Percentiles rank a stretch among this genome's conserved stretches.
These are phyloP conservation scores for Sarocladium brachiariae DNA, from an alignment of 2,329 filamentous ascomycete species.

Conservation along the genomic window DNA sequence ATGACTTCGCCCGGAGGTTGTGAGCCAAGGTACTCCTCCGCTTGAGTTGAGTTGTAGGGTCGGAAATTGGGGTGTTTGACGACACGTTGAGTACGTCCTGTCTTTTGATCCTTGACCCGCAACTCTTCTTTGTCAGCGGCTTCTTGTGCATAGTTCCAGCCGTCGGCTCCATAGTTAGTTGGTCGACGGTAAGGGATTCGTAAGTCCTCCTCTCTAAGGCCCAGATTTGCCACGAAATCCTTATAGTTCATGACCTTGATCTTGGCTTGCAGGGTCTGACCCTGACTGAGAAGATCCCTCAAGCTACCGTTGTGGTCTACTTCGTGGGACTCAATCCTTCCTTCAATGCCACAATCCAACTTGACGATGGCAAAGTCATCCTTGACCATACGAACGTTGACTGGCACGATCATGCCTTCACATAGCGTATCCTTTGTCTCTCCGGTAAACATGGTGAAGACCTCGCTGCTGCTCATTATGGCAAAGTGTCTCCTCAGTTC, in stretches of 20 bases:
- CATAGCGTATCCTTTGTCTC: constrained; percentile 79
- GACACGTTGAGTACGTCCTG: constrained; percentile 82
- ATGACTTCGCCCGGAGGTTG: constrained; percentile 85
- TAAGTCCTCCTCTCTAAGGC: constrained; percentile 74
- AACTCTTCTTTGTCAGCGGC: constrained; percentile 73
- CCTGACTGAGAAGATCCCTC: constrained; percentile 65
- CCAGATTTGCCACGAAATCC: constrained; percentile 75
- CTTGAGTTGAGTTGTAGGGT: constrained; percentile 85
- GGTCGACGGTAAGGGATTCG: constrained; percentile 64
- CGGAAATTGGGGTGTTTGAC: constrained; percentile 97
- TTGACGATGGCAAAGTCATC: constrained; percentile 90
- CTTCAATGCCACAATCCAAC: constrained; percentile 91
- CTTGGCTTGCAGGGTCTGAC: constrained; percentile 85
- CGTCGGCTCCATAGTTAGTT: constrained; percentile 65
- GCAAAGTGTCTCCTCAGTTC: constrained; percentile 80
- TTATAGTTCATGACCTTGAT: constrained; percentile 82
- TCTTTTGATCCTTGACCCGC: constrained; percentile 77
- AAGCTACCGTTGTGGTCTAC: constrained; percentile 67
- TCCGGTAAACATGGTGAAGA: constrained; percentile 95
- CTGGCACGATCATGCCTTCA: constrained; percentile 87
- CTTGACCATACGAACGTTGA: constrained; percentile 81
- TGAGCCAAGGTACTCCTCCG: constrained; percentile 85
- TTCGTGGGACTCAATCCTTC: constrained; percentile 75
- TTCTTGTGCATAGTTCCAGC: constrained; percentile 85
- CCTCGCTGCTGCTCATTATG: constrained; percentile 62